phyloP scores from a whole-genome alignment of 768 basidiomycete species.

The Ramaria rubella region DNA sequence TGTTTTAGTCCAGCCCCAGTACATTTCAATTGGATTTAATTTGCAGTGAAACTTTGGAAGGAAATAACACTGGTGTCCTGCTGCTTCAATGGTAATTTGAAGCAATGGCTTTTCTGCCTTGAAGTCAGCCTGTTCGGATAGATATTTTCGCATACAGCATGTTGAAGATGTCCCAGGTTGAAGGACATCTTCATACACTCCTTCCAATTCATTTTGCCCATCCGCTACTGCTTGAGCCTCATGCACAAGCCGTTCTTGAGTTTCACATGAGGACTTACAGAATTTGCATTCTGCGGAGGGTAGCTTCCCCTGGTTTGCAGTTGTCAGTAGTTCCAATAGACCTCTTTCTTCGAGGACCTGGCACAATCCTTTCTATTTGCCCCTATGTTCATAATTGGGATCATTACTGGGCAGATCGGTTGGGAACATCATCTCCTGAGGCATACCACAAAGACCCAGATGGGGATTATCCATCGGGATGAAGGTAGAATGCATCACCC shows the following conservation, averaged over 20 bases:
- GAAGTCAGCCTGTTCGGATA: constrained; percentile 23
- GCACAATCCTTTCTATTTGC: constrained; percentile 21
- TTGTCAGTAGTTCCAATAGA: constrained; percentile 7
- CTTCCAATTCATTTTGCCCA: constrained; percentile 10
- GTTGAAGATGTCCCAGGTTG: background rate
- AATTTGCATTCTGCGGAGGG: constrained; percentile 14
- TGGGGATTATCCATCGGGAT: constrained; percentile 34
- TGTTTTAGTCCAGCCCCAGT: constrained; percentile 6
- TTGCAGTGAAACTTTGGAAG: constrained; percentile 29
- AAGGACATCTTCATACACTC: background rate
- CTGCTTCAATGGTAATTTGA: constrained; percentile 20
- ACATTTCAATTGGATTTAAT: constrained; percentile 23
- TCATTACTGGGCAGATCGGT: constrained; percentile 19
- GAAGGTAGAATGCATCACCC: constrained; percentile 27
- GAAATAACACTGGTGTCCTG: constrained; percentile 26
- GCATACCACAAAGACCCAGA: constrained; percentile 19
- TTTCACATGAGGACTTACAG: constrained; percentile 17
- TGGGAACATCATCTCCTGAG: constrained; percentile 31
- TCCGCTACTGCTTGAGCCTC: constrained; percentile 10
- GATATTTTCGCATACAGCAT: constrained; percentile 10
- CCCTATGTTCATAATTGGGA: constrained; percentile 2
- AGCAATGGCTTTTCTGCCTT: constrained; percentile 19
- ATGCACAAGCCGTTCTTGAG: constrained; percentile 15
- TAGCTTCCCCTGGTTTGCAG: constrained; percentile 8
- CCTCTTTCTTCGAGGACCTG: constrained; percentile 16